Evolutionary conservation across 805 yeast genomes (phyloP).

Genomic region (Saccharomycopsis sp.): DNA sequence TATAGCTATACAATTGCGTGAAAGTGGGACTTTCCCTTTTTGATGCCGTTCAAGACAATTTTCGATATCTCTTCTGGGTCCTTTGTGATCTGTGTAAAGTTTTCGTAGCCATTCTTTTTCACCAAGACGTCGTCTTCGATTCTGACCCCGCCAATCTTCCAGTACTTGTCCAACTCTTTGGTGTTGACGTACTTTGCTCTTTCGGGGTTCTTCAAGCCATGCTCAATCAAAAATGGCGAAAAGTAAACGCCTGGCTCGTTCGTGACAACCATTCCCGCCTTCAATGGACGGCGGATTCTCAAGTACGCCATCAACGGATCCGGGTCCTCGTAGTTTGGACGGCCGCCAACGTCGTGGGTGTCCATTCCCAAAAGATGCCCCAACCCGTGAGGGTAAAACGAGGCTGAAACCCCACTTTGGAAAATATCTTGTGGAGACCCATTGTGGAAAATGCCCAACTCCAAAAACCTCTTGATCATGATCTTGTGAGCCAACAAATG

Average conservation of each 20-base stretch:
- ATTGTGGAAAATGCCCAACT: constrained; percentile 68
- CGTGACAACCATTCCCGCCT: constrained; percentile 77
- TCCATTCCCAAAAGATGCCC: constrained; percentile 94
- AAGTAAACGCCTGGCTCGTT: constrained; percentile 95
- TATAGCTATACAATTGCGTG: constrained; percentile 39
- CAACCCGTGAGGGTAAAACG: constrained; percentile 91
- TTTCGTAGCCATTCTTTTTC: constrained; percentile 68
- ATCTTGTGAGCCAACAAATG: constrained; percentile 75
- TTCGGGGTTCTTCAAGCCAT: constrained; percentile 39
- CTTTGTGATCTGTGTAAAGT: constrained; percentile 72
- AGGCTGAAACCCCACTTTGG: constrained; percentile 58
- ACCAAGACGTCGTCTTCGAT: constrained; percentile 89
- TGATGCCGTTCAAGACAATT: constrained; percentile 64
- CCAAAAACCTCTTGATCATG: constrained; percentile 58
- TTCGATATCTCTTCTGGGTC: constrained; percentile 75
- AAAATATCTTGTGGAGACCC: constrained; percentile 56
- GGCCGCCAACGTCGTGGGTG: constrained; percentile 92
- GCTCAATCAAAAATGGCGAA: constrained; percentile 69
- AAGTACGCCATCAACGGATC: constrained; percentile 69
- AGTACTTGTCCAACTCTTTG: constrained; percentile 63
- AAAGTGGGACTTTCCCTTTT: constrained; percentile 53
- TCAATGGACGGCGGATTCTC: constrained; percentile 67
- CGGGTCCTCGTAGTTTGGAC: constrained; percentile 75
- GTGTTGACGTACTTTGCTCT: constrained; percentile 51
- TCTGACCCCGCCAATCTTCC: constrained; percentile 94